Evolutionary conservation across 2,329 filamentous ascomycete genomes (phyloP), one percentile per base, ranked within the genome.

Genomic region (Exutisphaerella laricina): DNA sequence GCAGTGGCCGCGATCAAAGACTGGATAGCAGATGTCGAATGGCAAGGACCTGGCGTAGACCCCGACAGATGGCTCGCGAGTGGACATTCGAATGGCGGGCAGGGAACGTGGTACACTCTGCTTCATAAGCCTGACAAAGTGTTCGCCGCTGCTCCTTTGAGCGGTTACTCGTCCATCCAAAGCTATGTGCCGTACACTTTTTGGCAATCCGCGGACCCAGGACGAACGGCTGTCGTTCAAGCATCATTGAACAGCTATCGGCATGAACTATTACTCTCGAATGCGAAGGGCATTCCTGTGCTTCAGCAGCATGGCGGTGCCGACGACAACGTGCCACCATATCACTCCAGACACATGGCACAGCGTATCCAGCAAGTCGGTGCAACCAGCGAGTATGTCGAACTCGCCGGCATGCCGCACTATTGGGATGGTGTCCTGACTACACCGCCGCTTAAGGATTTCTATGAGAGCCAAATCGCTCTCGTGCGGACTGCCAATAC

Each of bases 31-130:
- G 50, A 58, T 7, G 60, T 68, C 21, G 56, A 52, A 2, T 80
- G 77, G 77, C 49, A 58, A 34, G 73, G 74, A 0, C 66, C 68
- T 2, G 64, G 60, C 9, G 65, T 73, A 9, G 63, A 74, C 39
- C 55, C 58, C 5, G 52, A 71, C 22, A 66, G 67, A 38, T 74
- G 75, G 73, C 66, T 80, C 22, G 66, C 78, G 4, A 66, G 61
- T 22, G 77, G 77, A 0, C 77, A 80, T 58, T 80, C 77, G 3
- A 80, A 80, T 52, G 77, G 77, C 35, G 77, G 72, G 56, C 77
- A 80, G 60, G 77, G 76, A 6, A 68, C 70, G 3, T 80, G 77
- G 77, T 77, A 73, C 59, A 62, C 69, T 13, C 56, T 78, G 17
- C 74, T 74, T 1, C 76, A 80, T 58, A 64, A 67, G 17, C 77